Conservation (phyloP, 768 basidiomycete genomes). For the Phaeolepiota aurea region DNA sequence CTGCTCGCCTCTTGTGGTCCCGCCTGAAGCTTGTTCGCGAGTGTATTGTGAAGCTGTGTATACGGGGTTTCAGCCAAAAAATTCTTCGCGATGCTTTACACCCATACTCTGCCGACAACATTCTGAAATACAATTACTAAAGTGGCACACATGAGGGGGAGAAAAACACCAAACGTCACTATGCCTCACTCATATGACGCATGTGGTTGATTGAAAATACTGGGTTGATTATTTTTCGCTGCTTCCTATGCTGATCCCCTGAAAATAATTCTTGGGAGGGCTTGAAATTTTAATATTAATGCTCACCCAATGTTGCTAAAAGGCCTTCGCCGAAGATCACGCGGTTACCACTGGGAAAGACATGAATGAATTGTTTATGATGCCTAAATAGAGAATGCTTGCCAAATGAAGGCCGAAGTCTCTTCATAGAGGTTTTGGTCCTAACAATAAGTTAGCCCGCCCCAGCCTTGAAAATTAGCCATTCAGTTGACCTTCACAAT, state of each 20-base stretch:
- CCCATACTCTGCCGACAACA: too few species aligned
- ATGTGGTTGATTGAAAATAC: slow-evolving; percentile 34
- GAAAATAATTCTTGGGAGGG: too few species aligned
- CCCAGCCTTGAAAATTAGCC: background rate
- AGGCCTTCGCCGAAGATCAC: slow-evolving; percentile 20
- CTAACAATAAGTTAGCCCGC: slow-evolving; percentile 8
- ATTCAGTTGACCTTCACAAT: slow-evolving; percentile 27
- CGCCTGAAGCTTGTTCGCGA: too few species aligned
- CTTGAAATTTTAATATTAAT: too few species aligned
- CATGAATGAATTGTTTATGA: background rate
- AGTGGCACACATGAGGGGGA: too few species aligned
- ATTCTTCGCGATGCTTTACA: too few species aligned
- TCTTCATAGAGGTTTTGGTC: slow-evolving; percentile 25
- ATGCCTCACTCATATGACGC: slow-evolving; percentile 28
- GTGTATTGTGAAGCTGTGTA: too few species aligned
- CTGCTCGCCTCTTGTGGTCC: slow-evolving; percentile 22
- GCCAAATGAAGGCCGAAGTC: slow-evolving; percentile 16
- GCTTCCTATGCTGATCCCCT: slow-evolving; percentile 33
- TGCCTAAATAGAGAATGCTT: slow-evolving; percentile 4
- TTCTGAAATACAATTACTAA: too few species aligned
- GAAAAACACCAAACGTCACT: background rate
- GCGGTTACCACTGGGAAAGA: background rate
- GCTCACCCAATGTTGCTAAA: slow-evolving; percentile 15
- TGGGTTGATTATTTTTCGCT: slow-evolving; percentile 35
- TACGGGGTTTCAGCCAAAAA: too few species aligned